A percentile compares a stretch with the other conserved stretches of the same genome.
Conservation (phyloP, 257 asterid genomes). For the Parsonsia alboflavescens region DNA sequence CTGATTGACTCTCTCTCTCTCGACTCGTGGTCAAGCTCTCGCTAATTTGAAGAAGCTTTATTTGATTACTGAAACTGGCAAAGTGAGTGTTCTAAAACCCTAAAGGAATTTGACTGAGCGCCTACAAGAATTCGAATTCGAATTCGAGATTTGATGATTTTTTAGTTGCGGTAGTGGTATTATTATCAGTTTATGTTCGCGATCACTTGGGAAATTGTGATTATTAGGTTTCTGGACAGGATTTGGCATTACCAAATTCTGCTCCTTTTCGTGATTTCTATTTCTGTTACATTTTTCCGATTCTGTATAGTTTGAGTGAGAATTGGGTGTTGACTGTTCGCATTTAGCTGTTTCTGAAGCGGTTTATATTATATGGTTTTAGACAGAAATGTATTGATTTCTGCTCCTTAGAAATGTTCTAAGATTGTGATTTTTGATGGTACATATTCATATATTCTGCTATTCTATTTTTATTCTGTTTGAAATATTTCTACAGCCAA, state of each 20-base stretch:
- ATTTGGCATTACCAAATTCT: neutral
- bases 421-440: neutral
- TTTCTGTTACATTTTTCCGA: neutral
- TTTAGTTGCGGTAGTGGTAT: neutral
- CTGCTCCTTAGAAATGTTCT: neutral
- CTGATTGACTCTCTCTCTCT: constrained; percentile 12
- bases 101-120: neutral
- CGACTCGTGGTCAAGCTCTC: neutral
- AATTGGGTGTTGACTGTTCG: neutral
- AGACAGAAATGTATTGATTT: neutral
- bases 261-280: neutral
- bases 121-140: constrained; percentile 1
- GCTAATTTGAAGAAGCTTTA: neutral
- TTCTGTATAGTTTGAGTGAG: neutral
- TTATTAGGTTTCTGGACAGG: neutral
- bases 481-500: neutral
- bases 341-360: neutral
- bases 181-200: neutral
- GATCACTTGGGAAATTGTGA: neutral
- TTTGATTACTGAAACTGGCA: neutral
- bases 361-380: neutral
- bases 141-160: neutral
- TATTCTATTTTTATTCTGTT: too few relatives aligned
- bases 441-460: too few relatives aligned
- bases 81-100: constrained; percentile 3